Percentiles rank a stretch among this genome's conserved stretches.
These are phyloP conservation scores for Lantana camara DNA, from an alignment of 257 asterid species.

Conservation along the genomic window DNA sequence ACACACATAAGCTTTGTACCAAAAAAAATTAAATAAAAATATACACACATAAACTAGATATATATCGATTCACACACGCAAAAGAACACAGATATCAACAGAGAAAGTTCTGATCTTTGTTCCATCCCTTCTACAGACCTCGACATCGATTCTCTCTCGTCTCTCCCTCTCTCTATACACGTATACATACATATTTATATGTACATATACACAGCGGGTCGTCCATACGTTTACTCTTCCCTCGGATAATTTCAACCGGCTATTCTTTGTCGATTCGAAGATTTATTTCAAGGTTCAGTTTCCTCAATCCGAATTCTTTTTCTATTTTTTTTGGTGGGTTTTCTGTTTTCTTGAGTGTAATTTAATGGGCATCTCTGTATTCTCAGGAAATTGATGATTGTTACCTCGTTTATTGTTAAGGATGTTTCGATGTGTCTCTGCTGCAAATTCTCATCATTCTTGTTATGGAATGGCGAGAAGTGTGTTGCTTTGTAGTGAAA, in stretches of 20 bases:
- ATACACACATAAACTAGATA: conserved; percentile 31
- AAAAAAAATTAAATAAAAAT: not conserved
- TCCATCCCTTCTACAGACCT: conserved; percentile 21
- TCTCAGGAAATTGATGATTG: conserved; percentile 18
- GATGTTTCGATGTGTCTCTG: conserved; percentile 25
- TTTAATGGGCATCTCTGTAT: conserved; percentile 27
- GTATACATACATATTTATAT: not conserved
- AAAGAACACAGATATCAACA: conserved; percentile 42
- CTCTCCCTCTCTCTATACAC: not conserved
- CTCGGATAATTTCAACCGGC: conserved; percentile 17
- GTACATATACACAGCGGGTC: not conserved
- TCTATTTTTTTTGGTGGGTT: conserved; percentile 11
- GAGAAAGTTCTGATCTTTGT: conserved; percentile 55
- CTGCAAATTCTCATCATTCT: conserved; percentile 23
- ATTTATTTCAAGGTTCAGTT: conserved; percentile 30
- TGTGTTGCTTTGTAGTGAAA: conserved; percentile 27
- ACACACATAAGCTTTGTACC: too few relatives aligned
- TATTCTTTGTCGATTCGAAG: conserved; percentile 22
- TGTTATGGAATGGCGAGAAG: conserved; percentile 20
- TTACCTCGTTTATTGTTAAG: conserved; percentile 29
- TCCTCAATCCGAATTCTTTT: conserved; percentile 5
- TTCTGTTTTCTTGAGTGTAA: conserved; percentile 19
- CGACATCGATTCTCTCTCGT: conserved; percentile 14
- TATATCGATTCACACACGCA: conserved; percentile 47
- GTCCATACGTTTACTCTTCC: conserved; percentile 8